Evolutionary conservation across 768 basidiomycete species (phyloP).

Genomic region (Gloeophyllum trabeum): DNA sequence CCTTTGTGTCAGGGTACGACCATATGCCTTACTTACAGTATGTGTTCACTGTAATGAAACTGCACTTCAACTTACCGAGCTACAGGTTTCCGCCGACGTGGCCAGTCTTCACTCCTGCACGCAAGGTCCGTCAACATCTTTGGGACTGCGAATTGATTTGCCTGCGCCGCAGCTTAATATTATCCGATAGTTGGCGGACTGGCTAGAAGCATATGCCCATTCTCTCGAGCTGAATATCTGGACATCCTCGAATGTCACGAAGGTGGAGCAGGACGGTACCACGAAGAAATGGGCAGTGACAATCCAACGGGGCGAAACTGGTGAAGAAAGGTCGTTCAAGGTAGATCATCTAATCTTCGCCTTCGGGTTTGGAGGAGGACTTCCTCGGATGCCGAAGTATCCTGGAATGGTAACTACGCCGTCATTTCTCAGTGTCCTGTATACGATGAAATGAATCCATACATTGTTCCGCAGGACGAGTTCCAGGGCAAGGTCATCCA

Average conservation of each 20-base stretch:
- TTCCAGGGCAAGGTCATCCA: slow-evolving; percentile 24
- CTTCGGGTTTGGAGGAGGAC: slow-evolving; percentile 40
- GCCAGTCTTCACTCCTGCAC: slow-evolving; percentile 28
- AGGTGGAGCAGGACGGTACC: slow-evolving; percentile 23
- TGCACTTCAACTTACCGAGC: slow-evolving; percentile 20
- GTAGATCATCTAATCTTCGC: slow-evolving; percentile 45
- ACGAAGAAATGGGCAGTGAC: slow-evolving; percentile 34
- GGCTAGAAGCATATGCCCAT: slow-evolving; percentile 29
- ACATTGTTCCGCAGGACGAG: slow-evolving; percentile 11
- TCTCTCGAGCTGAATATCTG: slow-evolving; percentile 32
- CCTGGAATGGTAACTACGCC: slow-evolving; percentile 24
- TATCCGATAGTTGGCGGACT: slow-evolving; percentile 32
- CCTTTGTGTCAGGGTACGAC: slow-evolving; percentile 27
- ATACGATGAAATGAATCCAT: slow-evolving; percentile 14
- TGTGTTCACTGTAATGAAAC: too few species aligned
- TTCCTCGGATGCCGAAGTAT: slow-evolving; percentile 31
- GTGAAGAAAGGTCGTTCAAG: slow-evolving; percentile 22
- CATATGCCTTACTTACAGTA: slow-evolving; percentile 46
- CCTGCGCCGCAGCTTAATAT: too few species aligned
- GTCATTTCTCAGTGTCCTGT: neutral
- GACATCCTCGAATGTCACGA: slow-evolving; percentile 27
- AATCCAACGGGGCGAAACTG: slow-evolving; percentile 18
- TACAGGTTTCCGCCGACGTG: slow-evolving; percentile 25
- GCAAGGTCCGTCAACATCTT: too few species aligned
- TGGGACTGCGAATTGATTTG: too few species aligned